phyloP scores from a whole-genome alignment of 345 rosid genomes.

The Gossypioides kirkii region DNA sequence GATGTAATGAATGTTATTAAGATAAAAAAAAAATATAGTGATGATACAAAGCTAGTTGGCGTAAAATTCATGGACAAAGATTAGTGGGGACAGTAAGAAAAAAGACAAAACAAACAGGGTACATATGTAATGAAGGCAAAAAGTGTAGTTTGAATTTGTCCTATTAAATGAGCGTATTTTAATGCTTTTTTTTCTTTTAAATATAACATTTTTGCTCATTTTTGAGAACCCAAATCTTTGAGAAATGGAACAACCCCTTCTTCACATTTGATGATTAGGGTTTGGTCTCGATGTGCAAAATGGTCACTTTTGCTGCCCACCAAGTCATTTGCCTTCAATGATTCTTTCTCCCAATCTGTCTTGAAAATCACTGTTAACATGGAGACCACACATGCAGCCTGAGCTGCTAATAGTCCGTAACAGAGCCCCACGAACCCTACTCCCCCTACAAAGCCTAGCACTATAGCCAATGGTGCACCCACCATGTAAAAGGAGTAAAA shows the following conservation, averaged over 20 bases:
- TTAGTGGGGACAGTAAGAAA: background rate
- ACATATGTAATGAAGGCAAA: background rate
- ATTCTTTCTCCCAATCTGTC: slow-evolving; percentile 82
- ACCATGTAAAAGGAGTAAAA: slow-evolving; percentile 75
- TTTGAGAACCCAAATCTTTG: background rate
- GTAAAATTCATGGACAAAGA: background rate
- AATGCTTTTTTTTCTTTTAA: background rate
- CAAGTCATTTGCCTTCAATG: slow-evolving; percentile 55
- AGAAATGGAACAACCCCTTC: slow-evolving; percentile 18
- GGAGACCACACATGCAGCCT: slow-evolving; percentile 62
- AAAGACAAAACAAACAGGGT: background rate
- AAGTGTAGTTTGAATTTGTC: slow-evolving; percentile 9
- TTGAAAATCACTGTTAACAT: slow-evolving; percentile 52
- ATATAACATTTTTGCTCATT: background rate
- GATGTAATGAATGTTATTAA: background rate
- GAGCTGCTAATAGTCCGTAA: slow-evolving; percentile 82
- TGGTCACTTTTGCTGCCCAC: slow-evolving; percentile 37
- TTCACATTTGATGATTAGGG: slow-evolving; percentile 32
- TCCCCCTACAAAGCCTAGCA: slow-evolving; percentile 53
- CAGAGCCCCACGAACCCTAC: slow-evolving; percentile 82
- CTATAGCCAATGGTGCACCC: slow-evolving; percentile 73
- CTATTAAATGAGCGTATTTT: background rate
- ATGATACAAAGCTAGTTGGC: background rate
- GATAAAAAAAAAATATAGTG: background rate
- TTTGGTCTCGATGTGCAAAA: slow-evolving; percentile 27